These are phyloP conservation scores for Barnettozyma wickerhamii DNA, from an alignment of 805 yeast genomes.

Conservation along the genomic window DNA sequence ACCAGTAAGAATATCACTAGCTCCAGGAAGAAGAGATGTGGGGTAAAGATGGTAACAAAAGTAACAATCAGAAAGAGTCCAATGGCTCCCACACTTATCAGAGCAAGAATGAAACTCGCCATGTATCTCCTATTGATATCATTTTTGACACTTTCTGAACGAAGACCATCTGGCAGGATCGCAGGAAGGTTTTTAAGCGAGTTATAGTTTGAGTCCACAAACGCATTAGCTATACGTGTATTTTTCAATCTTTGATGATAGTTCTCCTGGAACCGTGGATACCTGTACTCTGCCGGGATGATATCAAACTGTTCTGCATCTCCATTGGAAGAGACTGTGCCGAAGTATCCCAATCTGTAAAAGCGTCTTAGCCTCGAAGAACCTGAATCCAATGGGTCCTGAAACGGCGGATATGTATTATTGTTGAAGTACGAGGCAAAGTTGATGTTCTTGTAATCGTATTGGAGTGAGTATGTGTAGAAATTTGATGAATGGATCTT, in stretches of 20 bases:
- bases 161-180: neutral
- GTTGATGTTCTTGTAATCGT: conserved; percentile 2
- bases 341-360: conserved; percentile 2
- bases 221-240: neutral
- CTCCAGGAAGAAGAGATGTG: neutral
- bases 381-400: neutral
- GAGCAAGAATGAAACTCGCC: neutral
- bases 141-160: neutral
- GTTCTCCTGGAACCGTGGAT: neutral
- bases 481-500: conserved; percentile 1
- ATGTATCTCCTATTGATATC: neutral
- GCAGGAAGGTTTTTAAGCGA: neutral
- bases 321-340: neutral
- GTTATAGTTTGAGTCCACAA: neutral
- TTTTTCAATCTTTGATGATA: neutral
- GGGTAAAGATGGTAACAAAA: neutral
- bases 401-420: conserved; percentile 1
- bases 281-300: neutral
- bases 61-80: neutral
- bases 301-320: neutral
- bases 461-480: neutral
- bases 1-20: neutral
- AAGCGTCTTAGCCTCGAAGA: neutral
- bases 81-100: neutral
- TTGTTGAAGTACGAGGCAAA: neutral